phyloP scores from a whole-genome alignment of 345 rosid species.

The Camelina neglecta region DNA sequence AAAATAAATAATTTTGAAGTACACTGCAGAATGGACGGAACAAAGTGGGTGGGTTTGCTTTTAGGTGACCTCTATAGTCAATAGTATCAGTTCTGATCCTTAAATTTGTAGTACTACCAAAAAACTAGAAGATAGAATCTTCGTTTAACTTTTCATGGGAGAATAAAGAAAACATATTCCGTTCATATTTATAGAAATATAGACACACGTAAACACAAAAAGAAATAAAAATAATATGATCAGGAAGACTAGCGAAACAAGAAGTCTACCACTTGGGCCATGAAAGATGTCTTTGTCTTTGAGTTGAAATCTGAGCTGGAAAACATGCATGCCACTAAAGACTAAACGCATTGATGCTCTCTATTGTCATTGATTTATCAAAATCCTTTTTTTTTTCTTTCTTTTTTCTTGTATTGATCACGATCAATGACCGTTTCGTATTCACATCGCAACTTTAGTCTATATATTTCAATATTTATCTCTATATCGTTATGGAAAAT shows the following conservation, averaged over 20 bases:
- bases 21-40: background rate
- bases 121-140: constrained; percentile 8
- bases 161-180: constrained; percentile 37
- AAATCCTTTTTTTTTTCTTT: background rate
- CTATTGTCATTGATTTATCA: constrained; percentile 2
- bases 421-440: constrained; percentile 12
- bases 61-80: constrained; percentile 14
- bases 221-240: background rate
- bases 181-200: constrained; percentile 19
- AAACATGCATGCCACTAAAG: constrained; percentile 43
- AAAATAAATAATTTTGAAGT: background rate
- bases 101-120: constrained; percentile 24
- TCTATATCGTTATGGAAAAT: constrained; percentile 12
- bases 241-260: constrained; percentile 17
- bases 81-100: constrained; percentile 26
- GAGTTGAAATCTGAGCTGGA: constrained; percentile 45
- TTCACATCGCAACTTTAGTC: constrained; percentile 9
- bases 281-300: constrained; percentile 41
- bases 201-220: constrained; percentile 30
- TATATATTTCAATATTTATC: constrained; percentile 9
- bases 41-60: constrained; percentile 29
- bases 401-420: background rate
- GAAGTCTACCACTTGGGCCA: constrained; percentile 26
- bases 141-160: constrained; percentile 18
- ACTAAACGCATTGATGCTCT: constrained; percentile 18